A percentile compares a stretch with the other conserved stretches of the same genome.
Evolutionary conservation across 768 basidiomycete species (phyloP).

Genomic region (Mycena leptocephala): DNA sequence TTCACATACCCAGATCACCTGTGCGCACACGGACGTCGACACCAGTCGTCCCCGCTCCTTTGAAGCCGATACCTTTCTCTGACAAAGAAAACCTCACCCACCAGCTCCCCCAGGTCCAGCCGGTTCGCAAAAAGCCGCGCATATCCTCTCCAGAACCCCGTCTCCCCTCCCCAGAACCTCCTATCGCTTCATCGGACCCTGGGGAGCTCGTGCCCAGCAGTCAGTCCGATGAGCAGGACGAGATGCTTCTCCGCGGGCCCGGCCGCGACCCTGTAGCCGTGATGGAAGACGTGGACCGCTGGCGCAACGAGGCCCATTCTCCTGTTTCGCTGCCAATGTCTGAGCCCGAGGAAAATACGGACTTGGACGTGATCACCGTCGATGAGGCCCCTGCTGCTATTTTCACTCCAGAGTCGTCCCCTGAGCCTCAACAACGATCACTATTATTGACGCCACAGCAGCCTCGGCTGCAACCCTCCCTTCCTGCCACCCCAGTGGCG

Average conservation of each 20-base stretch:
- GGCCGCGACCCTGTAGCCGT: constrained; percentile 45
- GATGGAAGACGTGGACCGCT: constrained; percentile 58
- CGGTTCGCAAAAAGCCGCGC: constrained; percentile 56
- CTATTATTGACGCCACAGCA: constrained; percentile 21
- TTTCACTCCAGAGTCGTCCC: constrained; percentile 28
- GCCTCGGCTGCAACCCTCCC: constrained; percentile 15
- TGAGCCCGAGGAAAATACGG: constrained; percentile 24
- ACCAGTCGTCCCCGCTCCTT: constrained; percentile 9
- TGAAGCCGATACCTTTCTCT: constrained; percentile 32
- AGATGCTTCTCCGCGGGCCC: constrained; percentile 57
- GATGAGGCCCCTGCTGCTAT: constrained; percentile 3
- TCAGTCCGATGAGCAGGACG: constrained; percentile 74
- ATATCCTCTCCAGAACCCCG: constrained; percentile 50
- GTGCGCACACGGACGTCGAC: constrained; percentile 28
- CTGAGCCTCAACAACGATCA: constrained; percentile 19
- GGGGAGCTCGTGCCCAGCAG: constrained; percentile 71
- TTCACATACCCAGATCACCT: constrained; percentile 50
- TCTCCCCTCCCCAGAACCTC: constrained; percentile 27
- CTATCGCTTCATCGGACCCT: constrained; percentile 35
- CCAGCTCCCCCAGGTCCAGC: constrained; percentile 28
- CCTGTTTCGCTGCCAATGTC: constrained; percentile 34
- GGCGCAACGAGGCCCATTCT: constrained; percentile 55
- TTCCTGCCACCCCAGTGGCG: constrained; percentile 39
- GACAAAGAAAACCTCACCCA: constrained; percentile 44
- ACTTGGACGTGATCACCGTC: constrained; percentile 22